Evolutionary conservation across 2,329 filamentous ascomycete species (phyloP), one percentile per base, ranked within the genome.

Genomic region (Neofusicoccum parvum): DNA sequence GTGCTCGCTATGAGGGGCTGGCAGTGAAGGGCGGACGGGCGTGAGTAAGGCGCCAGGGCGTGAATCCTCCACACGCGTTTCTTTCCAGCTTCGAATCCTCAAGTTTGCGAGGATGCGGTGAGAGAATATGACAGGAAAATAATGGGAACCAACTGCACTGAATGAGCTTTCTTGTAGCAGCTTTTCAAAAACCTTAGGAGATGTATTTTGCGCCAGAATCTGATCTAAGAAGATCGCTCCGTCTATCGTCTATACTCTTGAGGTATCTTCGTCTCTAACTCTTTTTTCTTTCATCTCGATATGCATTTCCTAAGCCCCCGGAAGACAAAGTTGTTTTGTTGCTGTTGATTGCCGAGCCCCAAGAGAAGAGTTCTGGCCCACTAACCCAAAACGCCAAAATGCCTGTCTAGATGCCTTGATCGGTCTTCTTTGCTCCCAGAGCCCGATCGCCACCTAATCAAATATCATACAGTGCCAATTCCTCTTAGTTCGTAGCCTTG

Each of bases 31-130:
- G 23, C 32, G 32, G 27, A 53, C 20, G 32, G 37, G 12, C 15
- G 2, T 3, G 17, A 54, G 48, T 5, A 17, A 64, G 36, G n/a
- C 23, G 23, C 27, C 27, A 6, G 27, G 27, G 20, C 20, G 23
- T 23, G 23, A 23, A 23, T 23, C 23, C 23, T 32, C 27, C 27
- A 32, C 1, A 7, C 27, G 27, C 27, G 27, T 32, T 32, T 7
- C 27, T 32, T 7, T 7, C 27, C 5, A 5, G 3, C 27, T 32
- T 27, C 36, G 7, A 53, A 4, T 53, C 36, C 23, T 23, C n/a
- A 67, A 59, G 12, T 59, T 72, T 3, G 50, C 41, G n/a, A 67
- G 68, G 14, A 66, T 9, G 5, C 3, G 17, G 9, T 50, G 20
- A 50, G 37, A 4, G 9, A 39, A 32, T 7, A 32, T 5, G 27